Base-by-base conservation (phyloP, 2,329 filamentous ascomycete genomes). In the Colletotrichum higginsianum region DNA sequence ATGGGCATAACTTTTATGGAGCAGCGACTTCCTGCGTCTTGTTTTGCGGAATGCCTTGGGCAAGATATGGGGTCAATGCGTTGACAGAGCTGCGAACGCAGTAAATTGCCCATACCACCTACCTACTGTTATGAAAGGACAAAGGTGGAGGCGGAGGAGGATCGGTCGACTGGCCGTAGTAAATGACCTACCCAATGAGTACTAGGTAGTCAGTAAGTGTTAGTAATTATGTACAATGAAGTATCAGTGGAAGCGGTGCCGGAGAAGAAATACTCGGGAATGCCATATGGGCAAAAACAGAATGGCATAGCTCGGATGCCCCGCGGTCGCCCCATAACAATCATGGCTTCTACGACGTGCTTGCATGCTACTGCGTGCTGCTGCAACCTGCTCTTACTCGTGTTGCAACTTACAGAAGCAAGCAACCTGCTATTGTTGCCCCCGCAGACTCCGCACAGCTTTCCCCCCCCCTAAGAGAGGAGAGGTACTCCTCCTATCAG, bases 271-370 rank as follows among this genome's bases (percentile, higher is more conserved):
- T 16, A 13, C 46, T 21, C 44, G 23, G 60, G 11, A 63, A 71
- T 71, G 67, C 67, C 68, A 63, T 44, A 71, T 71, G 68, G 62
- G 64, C 57, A 71, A 71, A 71, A 71, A 62, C n/a, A 47, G 49
- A 71, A 68, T 71, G 40, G 68, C 69, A 68, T 72, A 60, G 26
- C 58, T 21, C 53, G 44, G 64, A 64, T 72, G 69, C 69, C 69
- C 69, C 69, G 69, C 69, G 65, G 49, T 67, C 64, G 47, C 60
- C 66, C 69, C 69, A 64, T 53, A 68, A 71, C 69, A 68, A 71
- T 66, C 68, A 68, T 58, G 67, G 61, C 46, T 52, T 46, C 55
- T 11, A 30, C 26, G 26, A 30, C 26, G 49, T 47, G 44, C 38
- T 44, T 30, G 38, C 55, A 12, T 47, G 9, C 50, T 16, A 26